Conservation (phyloP, 2,329 filamentous ascomycete genomes). For the Diplodia corticola region DNA sequence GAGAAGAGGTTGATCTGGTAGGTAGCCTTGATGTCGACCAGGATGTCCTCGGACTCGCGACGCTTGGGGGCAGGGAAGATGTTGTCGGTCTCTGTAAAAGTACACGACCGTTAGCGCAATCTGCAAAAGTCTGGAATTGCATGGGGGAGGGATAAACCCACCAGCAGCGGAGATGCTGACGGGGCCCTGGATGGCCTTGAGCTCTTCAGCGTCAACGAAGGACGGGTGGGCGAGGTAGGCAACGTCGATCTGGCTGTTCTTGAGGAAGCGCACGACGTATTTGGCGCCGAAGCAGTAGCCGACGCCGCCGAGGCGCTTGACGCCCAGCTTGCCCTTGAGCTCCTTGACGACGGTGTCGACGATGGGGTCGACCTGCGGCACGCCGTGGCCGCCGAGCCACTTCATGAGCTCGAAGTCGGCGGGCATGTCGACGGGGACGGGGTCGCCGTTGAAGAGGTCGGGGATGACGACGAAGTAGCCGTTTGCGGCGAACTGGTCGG, state of each 20-base stretch:
- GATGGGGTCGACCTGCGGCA: constrained; percentile 54
- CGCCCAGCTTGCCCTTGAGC: constrained; percentile 51
- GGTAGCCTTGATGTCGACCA: constrained; percentile 54
- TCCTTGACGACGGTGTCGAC: constrained; percentile 50
- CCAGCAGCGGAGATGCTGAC: constrained; percentile 63
- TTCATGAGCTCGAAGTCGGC: constrained; percentile 51
- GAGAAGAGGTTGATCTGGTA: constrained; percentile 80
- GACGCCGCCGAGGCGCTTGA: constrained; percentile 48
- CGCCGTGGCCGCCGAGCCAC: constrained; percentile 51
- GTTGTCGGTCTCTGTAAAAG: constrained; percentile 55
- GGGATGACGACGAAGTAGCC: constrained; percentile 70
- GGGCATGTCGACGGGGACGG: constrained; percentile 56
- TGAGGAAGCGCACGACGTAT: constrained; percentile 63
- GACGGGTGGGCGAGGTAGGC: constrained; percentile 77
- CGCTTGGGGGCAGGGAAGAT: constrained; percentile 61
- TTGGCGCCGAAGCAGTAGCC: constrained; percentile 56
- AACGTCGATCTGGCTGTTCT: constrained; percentile 60
- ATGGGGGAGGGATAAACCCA: constrained; percentile 28
- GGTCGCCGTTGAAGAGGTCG: constrained; percentile 70
- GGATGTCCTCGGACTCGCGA: constrained; percentile 59
- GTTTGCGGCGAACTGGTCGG: constrained; percentile 72
- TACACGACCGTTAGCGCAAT: too few relatives aligned
- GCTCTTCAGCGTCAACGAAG: constrained; percentile 65
- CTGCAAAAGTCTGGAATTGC: too few relatives aligned
- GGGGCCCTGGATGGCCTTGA: constrained; percentile 58